Conservation (phyloP, 495 filamentous ascomycete genomes). For the Cercophora scortea region DNA sequence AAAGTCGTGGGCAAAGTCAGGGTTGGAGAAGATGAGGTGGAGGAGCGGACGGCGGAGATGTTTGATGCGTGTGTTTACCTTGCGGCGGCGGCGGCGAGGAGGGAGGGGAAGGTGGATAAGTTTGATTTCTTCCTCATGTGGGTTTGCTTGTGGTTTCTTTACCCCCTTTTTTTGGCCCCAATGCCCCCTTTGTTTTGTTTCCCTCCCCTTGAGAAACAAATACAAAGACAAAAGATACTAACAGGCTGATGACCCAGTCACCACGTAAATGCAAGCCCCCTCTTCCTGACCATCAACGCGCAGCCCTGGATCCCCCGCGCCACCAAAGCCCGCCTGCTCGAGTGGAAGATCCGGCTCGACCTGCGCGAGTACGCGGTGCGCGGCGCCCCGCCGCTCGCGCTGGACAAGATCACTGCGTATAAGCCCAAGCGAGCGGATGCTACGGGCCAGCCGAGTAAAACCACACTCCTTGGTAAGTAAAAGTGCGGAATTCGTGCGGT, state of each 20-base stretch:
- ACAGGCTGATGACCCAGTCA: constrained; percentile 21
- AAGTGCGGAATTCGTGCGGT: no score
- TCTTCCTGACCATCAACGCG: constrained; percentile 31
- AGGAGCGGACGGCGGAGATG: constrained; percentile 70
- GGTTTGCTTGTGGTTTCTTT: constrained; percentile 14
- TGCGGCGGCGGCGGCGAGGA: constrained; percentile 46
- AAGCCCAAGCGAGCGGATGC: constrained; percentile 20
- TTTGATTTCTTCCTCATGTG: constrained; percentile 78
- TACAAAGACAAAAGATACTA: not conserved
- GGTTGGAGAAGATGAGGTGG: constrained; percentile 52
- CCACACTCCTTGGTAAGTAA: not conserved
- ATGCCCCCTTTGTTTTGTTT: not conserved
- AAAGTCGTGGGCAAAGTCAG: constrained; percentile 49
- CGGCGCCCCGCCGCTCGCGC: constrained; percentile 41
- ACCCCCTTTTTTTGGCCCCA: not conserved
- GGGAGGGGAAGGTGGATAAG: constrained; percentile 54
- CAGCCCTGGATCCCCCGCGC: constrained; percentile 31
- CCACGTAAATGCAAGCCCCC: constrained; percentile 32
- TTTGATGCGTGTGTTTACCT: constrained; percentile 59
- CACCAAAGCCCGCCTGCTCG: constrained; percentile 56
- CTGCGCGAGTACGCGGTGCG: constrained; percentile 60
- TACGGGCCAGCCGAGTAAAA: not conserved
- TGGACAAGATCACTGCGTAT: constrained; percentile 51
- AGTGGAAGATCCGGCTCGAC: constrained; percentile 69
- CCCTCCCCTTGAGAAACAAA: not conserved